Evolutionary conservation across 805 yeast species (phyloP), one percentile per base, ranked within the genome.

Genomic region (Wickerhamomyces silvicola): DNA sequence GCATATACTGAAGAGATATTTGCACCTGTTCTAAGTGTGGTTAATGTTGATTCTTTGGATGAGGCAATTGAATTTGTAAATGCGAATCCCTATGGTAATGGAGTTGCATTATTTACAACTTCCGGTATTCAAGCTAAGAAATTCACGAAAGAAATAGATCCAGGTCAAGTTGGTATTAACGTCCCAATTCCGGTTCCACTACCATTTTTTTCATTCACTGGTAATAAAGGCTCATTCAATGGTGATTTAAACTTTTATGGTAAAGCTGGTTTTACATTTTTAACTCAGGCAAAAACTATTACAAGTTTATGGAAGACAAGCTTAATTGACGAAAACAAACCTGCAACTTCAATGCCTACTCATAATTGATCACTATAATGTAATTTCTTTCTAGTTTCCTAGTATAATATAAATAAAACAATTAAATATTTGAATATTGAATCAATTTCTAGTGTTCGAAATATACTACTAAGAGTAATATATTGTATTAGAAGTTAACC

Each of bases 181-280:
- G 85, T 80, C 22, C 87, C 88, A 11, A 81, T 80, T 39, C 88
- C 88, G 5, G 88, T 80, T 13, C 88, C 88, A 30, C 62, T 81
- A 54, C 87, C 88, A 38, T 77, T 81, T 83, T 80, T 80, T 58
- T 76, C 84, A 4, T 80, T 80, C 63, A 81, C 88, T 10, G 88
- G 88, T 18, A 74, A 73, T 56, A 78, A 78, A 60, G 81, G 75
- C 23, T 77, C 84, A 6, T 79, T 81, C 71, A 65, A 79, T 43
- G 88, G 88, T 22, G 87, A 81, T 52, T 69, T 81, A 66, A 81
- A 81, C 64, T 80, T 80, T 56, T 80, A 80, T 58, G 88, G 88
- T 37, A 76, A 78, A 62, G 70, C 81, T n/a, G 87, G 88, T 19
- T 53, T 81, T 29, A 66, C 76, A 33, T 80, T 80, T 60, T 65